Base-by-base conservation (phyloP, 192 early-diverging fungal species). In the Coemansia sp. region DNA sequence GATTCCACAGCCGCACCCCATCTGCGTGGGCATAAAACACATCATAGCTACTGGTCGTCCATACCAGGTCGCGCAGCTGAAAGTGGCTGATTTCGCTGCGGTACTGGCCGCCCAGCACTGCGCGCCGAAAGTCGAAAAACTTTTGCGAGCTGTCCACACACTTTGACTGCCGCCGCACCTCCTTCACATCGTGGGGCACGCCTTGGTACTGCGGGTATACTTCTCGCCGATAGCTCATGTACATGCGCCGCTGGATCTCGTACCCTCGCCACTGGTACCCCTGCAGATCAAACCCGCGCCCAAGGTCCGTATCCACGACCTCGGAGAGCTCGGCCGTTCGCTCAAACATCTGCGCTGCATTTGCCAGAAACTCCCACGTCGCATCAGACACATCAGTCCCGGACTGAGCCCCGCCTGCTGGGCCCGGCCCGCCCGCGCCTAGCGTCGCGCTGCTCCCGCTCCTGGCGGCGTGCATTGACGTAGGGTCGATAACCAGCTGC, bases 231-330 rank as follows among this genome's bases (percentile, higher is more conserved):
- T 43, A 79, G n/a, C n/a, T 64, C 67, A 58, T 73, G 47, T 67
- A 75, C 44, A 42, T 40, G 7, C 32, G 44, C 29, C 36, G 48
- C 28, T 73, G 62, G 2, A 50, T 26, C 44, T 54, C 49, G 8
- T 51, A 17, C 11, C 63, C 69, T 18, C 39, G 26, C 82, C 82
- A 82, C 35, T 52, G 38, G 41, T 82, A 80, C 8, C 82, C 82
- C 39, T 84, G 82, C 25, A 77, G 31, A 28, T 84, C 82, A 21
- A 49, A 60, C 5, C 65, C 72, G 14, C 46, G 39, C 28, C 53
- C 47, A 12, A 60, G 28, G 11, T 67, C 64, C 10, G 44, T 28
- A 5, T 36, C 41, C 0, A 39, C 47, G 5, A 67, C 50, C 27
- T 75, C 51, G 6, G 42, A 48, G 10, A 67, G 47, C 60, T 66